Evolutionary conservation across 1,284 basidiomycete species (phyloP), one percentile per base, ranked within the genome.

Genomic region (Pyrrhoderma noxium): DNA sequence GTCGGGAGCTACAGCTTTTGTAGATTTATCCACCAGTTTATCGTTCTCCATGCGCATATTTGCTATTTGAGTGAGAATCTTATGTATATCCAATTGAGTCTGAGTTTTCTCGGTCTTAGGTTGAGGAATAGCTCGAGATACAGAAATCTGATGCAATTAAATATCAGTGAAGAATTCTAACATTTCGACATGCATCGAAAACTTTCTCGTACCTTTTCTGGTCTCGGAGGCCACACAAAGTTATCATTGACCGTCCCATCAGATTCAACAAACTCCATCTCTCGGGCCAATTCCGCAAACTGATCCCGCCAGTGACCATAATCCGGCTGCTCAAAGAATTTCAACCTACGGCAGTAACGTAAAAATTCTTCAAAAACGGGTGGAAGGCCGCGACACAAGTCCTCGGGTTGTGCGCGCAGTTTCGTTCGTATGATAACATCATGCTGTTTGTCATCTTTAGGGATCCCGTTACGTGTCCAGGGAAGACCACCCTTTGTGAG

Each of bases 391-490:
- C 73, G 73, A 57, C 84, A 88, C n/a, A 88, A 69, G 38, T 80
- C 75, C 58, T 85, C 82, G 25, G 82, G 77, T 0, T 66, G 67
- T 1, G 81, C 75, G 21, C 62, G 63, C 37, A 70, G 69, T 62
- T 88, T 88, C 55, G 76, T 76, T 18, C 71, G 72, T 50, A 81
- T 86, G 23, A 88, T 65, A 1, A 70, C 70, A 36, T 73, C 69
- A 62, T 87, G 84, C 11, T 77, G 78, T 11, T 68, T 70, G 16
- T 80, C 75, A 8, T 78, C 79, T 59, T 81, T 83, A 3, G 85
- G 85, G 4, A 88, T 74, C 9, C 85, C 85, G 54, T 84, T 82
- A 13, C 85, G 74, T 35, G 83, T 87, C 85, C 85, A 88, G 16
- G 76, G 68, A 27, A 88, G 74, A 3, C 85, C 85, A n/a, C 76